phyloP scores from a whole-genome alignment of 2,329 filamentous ascomycete genomes.

The Apiospora aurea region DNA sequence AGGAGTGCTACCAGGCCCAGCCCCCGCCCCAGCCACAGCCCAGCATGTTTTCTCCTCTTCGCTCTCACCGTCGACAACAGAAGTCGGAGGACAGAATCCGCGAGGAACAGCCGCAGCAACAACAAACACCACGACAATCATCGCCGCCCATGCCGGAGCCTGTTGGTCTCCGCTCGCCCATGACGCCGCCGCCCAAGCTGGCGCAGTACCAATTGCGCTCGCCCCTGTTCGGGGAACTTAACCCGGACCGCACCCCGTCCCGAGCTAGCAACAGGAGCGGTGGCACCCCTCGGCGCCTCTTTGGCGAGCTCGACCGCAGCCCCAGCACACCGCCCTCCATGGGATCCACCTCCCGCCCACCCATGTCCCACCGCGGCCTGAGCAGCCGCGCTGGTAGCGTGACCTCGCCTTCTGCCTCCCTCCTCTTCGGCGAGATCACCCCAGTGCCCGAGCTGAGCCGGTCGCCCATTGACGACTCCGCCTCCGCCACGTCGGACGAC shows the following conservation, averaged over 20 bases:
- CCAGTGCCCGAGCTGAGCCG: slow-evolving; percentile 40
- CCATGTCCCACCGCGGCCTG: not conserved
- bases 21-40: not conserved
- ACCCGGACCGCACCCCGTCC: slow-evolving; percentile 17
- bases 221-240: not conserved
- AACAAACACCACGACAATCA: slow-evolving; percentile 34
- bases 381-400: slow-evolving; percentile 24
- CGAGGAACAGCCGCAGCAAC: slow-evolving; percentile 31
- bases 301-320: slow-evolving; percentile 41
- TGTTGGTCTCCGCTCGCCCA: slow-evolving; percentile 13
- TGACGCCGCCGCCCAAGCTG: slow-evolving; percentile 28
- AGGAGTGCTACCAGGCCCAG: slow-evolving; percentile 18
- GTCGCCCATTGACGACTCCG: slow-evolving; percentile 38
- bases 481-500: slow-evolving; percentile 39
- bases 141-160: slow-evolving; percentile 36
- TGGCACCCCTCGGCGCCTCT: slow-evolving; percentile 36
- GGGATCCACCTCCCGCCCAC: not conserved
- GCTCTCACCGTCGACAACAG: slow-evolving; percentile 1
- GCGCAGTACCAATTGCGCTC: not conserved
- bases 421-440: slow-evolving; percentile 42
- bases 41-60: not conserved
- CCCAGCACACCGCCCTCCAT: slow-evolving; percentile 4
- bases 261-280: slow-evolving; percentile 33
- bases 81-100: slow-evolving; percentile 18
- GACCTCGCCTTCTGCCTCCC: slow-evolving; percentile 27